Evolutionary conservation across 495 filamentous ascomycete species (phyloP), one percentile per base, ranked within the genome.

Genomic region (Parachaetomium inaequale): DNA sequence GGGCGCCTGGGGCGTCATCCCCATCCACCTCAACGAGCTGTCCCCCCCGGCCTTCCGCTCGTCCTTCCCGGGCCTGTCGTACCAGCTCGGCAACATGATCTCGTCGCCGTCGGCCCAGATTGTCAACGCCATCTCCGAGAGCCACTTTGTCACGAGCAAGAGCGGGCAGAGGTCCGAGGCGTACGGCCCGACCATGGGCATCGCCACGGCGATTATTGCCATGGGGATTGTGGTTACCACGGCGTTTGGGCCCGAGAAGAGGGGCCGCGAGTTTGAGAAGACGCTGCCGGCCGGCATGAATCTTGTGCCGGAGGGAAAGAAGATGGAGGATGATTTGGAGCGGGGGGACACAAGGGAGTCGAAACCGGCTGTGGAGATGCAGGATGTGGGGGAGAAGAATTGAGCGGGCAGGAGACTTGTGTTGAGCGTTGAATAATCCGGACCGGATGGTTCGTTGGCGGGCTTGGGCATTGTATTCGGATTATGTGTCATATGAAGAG

Each of bases 1-100:
- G 66, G 89, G 89, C 8, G 86, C 87, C 0, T 93, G 85, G 86
- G 88, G 89, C 42, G 84, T 91, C 7, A 85, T 91, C 31, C 89
- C 89, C 10, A 88, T 92, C 65, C 89, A 91, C 66, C 79, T 93
- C 52, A 89, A 89, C 70, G 89, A 93, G 75, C 81, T 92, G 0
- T 84, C 88, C 0, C 89, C 88, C 7, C 82, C 85, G 0, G 86
- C 87, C 1, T 91, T 88, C 77, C 82, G 88, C n/a, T 88, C 88
- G 4, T 82, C 75, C 6, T 86, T 88, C 75, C 83, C 84, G 0
- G 87, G 87, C 28, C 71, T 83, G 54, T 86, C 86, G 0, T 91
- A 91, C 72, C 88, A 92, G 72, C 67, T 92, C 3, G 89, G 88
- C 19, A 90, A 89, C 72, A 88, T 91, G 81, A 82, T 91, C 46